Base-by-base conservation (phyloP, 768 basidiomycete species). In the Pholiota conissans region DNA sequence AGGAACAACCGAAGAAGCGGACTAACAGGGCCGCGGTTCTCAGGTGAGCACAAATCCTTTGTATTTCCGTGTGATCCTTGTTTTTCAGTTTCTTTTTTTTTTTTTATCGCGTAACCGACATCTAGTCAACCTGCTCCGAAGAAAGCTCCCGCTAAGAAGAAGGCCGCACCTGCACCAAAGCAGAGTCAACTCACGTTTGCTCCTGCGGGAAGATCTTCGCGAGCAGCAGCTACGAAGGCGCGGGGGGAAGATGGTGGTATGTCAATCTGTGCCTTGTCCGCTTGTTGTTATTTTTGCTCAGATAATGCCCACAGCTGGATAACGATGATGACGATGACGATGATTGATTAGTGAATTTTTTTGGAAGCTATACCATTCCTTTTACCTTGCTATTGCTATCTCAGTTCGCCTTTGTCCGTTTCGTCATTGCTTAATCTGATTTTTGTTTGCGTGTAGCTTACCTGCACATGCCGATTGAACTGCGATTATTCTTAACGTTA, bases 181-280 rank as follows among this genome's bases (percentile, higher is more conserved):
- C 87, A 89, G 68, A 58, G 78, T 1, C 87, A 84, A 40, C 69
- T 91, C 53, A 81, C 73, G 32, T 91, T 91, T 60, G 81, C 85
- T 0, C 85, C 89, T 9, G 76, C 74, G 20, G 81, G 81, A 6
- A 74, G 86, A 30, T 80, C 85, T 14, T 83, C 76, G 1, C 72
- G 90, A 52, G 80, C 87, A 0, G 90, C 91, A 13, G 90, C 91
- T 6, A 77, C 84, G 16, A 85, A 77, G 63, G 87, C 91, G 78
- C 64, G 80, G 81, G 40, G 90, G 74, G 71, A 81, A 88, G 72
- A 82, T 89, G 71, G 80, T 83, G 62, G 81, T 80, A 62, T 54
- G 76, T 70, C 13, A 3, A 18, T 39, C 56, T 27, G 48, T n/a
- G n/a, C n/a, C n/a, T 52, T 34, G 27, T 16, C 20, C 39, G 42